Evolutionary conservation across 2,329 filamentous ascomycete species (phyloP), one percentile per base, ranked within the genome.

Genomic region (Colletotrichum graminicola): DNA sequence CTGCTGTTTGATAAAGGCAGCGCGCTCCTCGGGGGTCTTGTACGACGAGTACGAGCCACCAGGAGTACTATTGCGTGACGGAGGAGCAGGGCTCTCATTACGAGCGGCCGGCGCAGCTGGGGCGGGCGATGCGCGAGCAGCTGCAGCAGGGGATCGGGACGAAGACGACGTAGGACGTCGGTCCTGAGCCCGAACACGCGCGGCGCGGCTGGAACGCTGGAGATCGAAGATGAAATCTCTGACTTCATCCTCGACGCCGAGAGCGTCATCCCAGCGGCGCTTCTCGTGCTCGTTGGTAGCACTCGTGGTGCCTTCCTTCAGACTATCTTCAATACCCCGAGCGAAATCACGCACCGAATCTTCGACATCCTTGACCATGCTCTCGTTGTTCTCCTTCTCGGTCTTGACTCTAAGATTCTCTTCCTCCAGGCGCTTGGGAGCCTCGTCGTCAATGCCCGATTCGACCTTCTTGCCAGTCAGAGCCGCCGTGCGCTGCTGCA

Each of bases 171-270:
- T 80, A 26, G 83, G 80, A 34, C 85, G 84, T 67, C 83, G 87
- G 72, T 90, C 91, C 78, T 88, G 90, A 60, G 85, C 83, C 71
- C 88, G 86, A 69, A 97, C 83, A 71, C 91, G 91, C 64, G 93
- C 87, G 74, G 94, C 88, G 74, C 94, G 90, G 80, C 94, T 97
- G 73, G 91, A 93, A 73, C 95, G 91, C 80, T 98, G 95, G 64
- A 99, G 85, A 76, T 98, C 96, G 79, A 96, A 98, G 79, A 99
- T 99, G 81, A 99, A 98, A 78, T 99, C 96, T 77, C 94, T 94
- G 73, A 98, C 93, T 77, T 97, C 94, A 77, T 99, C 95, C 79
- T 99, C 96, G 36, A 99, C 96, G 36, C 96, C 96, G 47, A 99
- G 87, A 12, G 91, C 96, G 81, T 99, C 96, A 76, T 99, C 94